Evolutionary conservation across 169 alveolate genomes (phyloP), one percentile per base, ranked within the genome.

Genomic region (Plasmodium gallinaceum): DNA sequence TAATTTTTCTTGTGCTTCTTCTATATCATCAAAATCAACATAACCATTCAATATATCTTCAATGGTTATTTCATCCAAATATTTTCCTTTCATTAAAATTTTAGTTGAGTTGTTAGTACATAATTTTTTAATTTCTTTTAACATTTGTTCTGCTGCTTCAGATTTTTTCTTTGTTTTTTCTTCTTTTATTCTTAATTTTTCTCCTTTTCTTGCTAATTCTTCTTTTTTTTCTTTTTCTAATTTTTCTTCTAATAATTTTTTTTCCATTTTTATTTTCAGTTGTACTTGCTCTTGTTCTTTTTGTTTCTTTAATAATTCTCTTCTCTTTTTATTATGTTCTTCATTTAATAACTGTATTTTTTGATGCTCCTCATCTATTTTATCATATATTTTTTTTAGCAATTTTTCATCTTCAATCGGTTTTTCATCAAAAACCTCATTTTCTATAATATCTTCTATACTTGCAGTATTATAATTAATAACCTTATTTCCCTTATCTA

Each of bases 1-100:
- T 58, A 92, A 92, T 65, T 91, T 93, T 73, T 94, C 97, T 66
- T 95, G 98, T 26, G 96, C 96, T 83, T 91, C 95, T 65, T 96
- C 98, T 6, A 95, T 93, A 86, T 96, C 98, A 71, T 96, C 98
- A 88, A 92, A 95, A 75, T 94, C 95, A 32, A 96, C 96, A 48
- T 91, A 88, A 18, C 98, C 98, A 69, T 95, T 96, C 61, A 95
- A 87, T 20, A 96, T 95, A 78, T 96, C 98, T 2, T 94, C 96
- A 58, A 95, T 94, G 64, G 94, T 96, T 45, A 95, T 94, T 70
- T 96, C 98, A 54, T 94, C 98, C 22, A 96, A 78, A 32, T 90
- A 92, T 72, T 96, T 96, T 43, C 98, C 98, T 93, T 96, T 95
- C 60, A 96, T 88, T 52, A 90, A 68, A 48, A 95, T 91, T 87